Conservation (phyloP, 2,329 filamentous ascomycete genomes). For the Rutstroemia sp. region DNA sequence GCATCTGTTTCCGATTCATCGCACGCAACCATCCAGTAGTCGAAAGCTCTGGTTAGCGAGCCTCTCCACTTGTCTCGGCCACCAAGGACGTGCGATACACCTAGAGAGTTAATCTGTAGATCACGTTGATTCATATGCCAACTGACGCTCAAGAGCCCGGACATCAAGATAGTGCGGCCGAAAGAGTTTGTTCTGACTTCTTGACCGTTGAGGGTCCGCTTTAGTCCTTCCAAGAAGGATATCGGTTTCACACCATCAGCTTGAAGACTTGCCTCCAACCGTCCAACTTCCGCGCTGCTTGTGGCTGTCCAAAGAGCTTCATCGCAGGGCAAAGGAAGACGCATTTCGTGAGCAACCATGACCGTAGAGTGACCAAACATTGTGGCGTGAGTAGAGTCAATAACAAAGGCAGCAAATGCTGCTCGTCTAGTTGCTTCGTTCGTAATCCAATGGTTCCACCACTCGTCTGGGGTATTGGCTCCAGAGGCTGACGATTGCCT, state of each 20-base stretch:
- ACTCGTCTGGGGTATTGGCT: conserved; percentile 71
- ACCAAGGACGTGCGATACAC: conserved; percentile 70
- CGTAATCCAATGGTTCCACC: conserved; percentile 94
- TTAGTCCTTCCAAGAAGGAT: conserved; percentile 85
- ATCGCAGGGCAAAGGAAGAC: conserved; percentile 83
- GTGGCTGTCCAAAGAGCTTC: conserved; percentile 88
- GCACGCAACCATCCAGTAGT: conserved; percentile 89
- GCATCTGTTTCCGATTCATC: conserved; percentile 64
- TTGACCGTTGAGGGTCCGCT: conserved; percentile 79
- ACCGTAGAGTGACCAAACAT: conserved; percentile 97
- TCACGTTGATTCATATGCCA: conserved; percentile 98
- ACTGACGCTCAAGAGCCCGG: conserved; percentile 83
- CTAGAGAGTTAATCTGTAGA: conserved; percentile 81
- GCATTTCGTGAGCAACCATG: conserved; percentile 95
- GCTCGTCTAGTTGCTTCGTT: conserved; percentile 84
- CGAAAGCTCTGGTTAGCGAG: conserved; percentile 78
- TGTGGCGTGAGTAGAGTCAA: conserved; percentile 92
- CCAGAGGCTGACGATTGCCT: conserved; percentile 56
- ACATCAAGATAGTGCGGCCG: conserved; percentile 88
- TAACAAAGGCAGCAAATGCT: conserved; percentile 88
- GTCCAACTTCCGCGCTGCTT: conserved; percentile 76
- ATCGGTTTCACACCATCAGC: conserved; percentile 77
- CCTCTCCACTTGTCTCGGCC: conserved; percentile 87
- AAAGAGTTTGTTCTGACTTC: conserved; percentile 88
- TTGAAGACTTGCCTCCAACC: conserved; percentile 72